Conservation (phyloP, 2,329 filamentous ascomycete species). For the Berkeleyomyces basicola region DNA sequence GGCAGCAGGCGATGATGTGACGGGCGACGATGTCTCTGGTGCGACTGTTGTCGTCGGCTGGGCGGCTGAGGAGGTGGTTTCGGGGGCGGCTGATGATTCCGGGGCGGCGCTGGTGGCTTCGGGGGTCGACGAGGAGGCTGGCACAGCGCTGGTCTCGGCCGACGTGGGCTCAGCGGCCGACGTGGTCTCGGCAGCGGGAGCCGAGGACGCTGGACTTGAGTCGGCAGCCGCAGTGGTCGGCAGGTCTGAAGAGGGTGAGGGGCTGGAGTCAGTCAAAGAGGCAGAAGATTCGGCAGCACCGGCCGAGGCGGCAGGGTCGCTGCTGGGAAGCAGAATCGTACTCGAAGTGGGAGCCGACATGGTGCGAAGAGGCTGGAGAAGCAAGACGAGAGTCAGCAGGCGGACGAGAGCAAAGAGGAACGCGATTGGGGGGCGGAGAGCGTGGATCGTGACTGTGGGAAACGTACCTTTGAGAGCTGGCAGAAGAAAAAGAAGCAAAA, state of each 20-base stretch:
- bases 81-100: constrained; percentile 13
- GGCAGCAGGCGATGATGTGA: constrained; percentile 9
- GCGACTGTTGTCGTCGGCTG: constrained; percentile 10
- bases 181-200: constrained; percentile 8
- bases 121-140: constrained; percentile 13
- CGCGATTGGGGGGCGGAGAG: neutral
- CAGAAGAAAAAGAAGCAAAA: neutral
- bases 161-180: constrained; percentile 1
- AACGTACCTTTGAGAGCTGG: neutral
- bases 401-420: neutral
- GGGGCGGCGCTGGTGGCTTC: neutral
- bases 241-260: neutral
- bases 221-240: constrained; percentile 3
- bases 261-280: constrained; percentile 4
- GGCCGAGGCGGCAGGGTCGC: constrained; percentile 8
- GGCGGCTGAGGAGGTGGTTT: constrained; percentile 3
- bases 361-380: neutral
- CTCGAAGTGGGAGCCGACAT: constrained; percentile 7
- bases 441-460: neutral
- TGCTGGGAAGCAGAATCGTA: constrained; percentile 8
- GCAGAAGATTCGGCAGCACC: constrained; percentile 1
- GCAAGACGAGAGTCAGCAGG: neutral
- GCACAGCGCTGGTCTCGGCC: constrained; percentile 12
- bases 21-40: constrained; percentile 3
- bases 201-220: constrained; percentile 3